These are phyloP conservation scores for Chalaropsis ovoidea DNA, from an alignment of 2,329 filamentous ascomycete species.

Conservation along the genomic window DNA sequence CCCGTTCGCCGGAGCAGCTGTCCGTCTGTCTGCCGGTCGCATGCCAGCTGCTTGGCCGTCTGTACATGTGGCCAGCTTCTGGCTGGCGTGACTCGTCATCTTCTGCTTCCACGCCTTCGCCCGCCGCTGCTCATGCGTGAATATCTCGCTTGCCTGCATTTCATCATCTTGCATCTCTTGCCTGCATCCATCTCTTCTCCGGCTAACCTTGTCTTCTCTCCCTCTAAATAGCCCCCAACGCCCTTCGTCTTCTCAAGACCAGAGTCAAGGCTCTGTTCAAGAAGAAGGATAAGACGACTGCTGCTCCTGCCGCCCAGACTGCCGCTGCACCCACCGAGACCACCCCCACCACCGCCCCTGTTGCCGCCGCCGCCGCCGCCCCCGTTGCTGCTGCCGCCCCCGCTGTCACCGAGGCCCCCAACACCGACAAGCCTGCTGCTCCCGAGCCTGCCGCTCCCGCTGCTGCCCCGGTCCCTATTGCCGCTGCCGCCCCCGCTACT, in stretches of 20 bases:
- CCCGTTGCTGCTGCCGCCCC: constrained; percentile 6
- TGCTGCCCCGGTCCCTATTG: background rate
- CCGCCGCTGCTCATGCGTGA: background rate
- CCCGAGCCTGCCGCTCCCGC: constrained; percentile 26
- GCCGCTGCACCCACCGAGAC: constrained; percentile 24
- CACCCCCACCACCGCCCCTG: constrained; percentile 28
- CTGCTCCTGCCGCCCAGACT: constrained; percentile 1
- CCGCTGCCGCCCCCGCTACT: constrained; percentile 25
- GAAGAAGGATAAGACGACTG: constrained; percentile 35
- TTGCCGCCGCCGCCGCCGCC: background rate
- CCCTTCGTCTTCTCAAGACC: constrained; percentile 46
- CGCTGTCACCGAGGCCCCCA: constrained; percentile 16
- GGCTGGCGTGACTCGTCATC: too few relatives aligned
- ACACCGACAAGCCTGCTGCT: constrained; percentile 26
- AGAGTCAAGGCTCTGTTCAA: constrained; percentile 47
- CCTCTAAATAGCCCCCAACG: constrained; percentile 36
- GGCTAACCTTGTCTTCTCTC: background rate
- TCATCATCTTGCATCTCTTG: background rate
- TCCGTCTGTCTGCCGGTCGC: too few relatives aligned
- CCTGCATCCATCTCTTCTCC: background rate
- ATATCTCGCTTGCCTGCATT: background rate
- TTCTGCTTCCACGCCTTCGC: too few relatives aligned
- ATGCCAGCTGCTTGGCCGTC: too few relatives aligned
- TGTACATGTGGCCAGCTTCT: too few relatives aligned
- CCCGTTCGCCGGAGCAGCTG: too few relatives aligned